phyloP scores from a whole-genome alignment of 345 rosid genomes.

The Turnera subulata region DNA sequence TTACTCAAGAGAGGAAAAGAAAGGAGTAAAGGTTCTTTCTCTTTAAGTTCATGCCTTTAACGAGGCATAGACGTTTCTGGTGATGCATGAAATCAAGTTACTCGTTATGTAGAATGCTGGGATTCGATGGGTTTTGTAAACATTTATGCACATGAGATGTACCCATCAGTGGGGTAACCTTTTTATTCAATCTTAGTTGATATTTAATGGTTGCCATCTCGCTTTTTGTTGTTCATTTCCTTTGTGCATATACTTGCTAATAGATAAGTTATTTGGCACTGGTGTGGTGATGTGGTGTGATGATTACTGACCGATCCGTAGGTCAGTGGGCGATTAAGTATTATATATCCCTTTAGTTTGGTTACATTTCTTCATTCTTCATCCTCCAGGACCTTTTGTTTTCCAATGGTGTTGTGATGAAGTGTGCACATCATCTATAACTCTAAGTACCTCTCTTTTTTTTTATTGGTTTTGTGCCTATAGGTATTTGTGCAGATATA shows the following conservation, averaged over 20 bases:
- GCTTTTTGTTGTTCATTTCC: background rate
- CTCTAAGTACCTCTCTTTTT: background rate
- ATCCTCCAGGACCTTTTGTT: background rate
- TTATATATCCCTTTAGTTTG: background rate
- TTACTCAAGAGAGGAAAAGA: too few species aligned
- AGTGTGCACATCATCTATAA: too few species aligned
- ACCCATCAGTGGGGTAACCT: background rate
- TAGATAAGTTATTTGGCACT: too few species aligned
- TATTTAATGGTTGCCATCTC: slow-evolving; percentile 1
- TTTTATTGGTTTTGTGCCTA: slow-evolving; percentile 11
- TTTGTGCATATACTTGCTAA: too few species aligned
- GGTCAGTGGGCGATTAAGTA: background rate
- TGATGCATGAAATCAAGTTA: background rate
- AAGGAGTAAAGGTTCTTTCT: too few species aligned
- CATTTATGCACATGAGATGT: background rate
- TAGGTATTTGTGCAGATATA: slow-evolving; percentile 87
- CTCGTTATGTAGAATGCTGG: background rate
- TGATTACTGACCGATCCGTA: background rate
- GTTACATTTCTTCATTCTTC: background rate
- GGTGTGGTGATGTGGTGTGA: background rate
- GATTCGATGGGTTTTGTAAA: background rate
- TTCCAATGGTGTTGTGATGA: too few species aligned
- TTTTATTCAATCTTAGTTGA: background rate
- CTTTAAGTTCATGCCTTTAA: background rate
- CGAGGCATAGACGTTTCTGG: background rate